These are phyloP conservation scores for Globisporangium polare DNA, from an alignment of 352 stramenopile genomes.

Conservation along the genomic window DNA sequence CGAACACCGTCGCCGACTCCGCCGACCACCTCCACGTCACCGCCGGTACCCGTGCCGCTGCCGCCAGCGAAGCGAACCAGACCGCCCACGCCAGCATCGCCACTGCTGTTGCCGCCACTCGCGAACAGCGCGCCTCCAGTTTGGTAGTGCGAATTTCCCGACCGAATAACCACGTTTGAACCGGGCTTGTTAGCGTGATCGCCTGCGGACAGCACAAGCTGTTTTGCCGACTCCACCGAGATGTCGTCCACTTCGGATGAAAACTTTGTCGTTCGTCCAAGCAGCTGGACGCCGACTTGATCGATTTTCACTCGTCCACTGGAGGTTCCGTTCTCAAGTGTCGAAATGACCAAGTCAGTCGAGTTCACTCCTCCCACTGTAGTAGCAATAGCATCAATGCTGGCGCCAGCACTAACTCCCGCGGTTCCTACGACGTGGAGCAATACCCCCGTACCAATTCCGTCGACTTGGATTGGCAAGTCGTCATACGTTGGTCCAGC, in stretches of 20 bases:
- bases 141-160: conserved; percentile 27
- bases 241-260: conserved; percentile 43
- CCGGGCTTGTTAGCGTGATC: conserved; percentile 35
- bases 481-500: conserved; percentile 42
- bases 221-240: conserved; percentile 26
- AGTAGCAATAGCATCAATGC: conserved; percentile 34
- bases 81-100: conserved; percentile 8
- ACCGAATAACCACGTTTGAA: conserved; percentile 26
- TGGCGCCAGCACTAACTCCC: conserved; percentile 20
- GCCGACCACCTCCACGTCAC: not conserved
- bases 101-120: conserved; percentile 14
- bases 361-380: conserved; percentile 13
- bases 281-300: conserved; percentile 28
- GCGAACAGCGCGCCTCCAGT: conserved; percentile 11
- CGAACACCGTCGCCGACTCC: not conserved
- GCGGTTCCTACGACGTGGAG: conserved; percentile 28
- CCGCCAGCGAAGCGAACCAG: conserved; percentile 9
- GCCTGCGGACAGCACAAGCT: conserved; percentile 26
- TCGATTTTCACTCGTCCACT: conserved; percentile 33
- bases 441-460: conserved; percentile 40
- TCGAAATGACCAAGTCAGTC: conserved; percentile 39
- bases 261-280: conserved; percentile 31
- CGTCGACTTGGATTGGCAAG: conserved; percentile 48
- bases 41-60: conserved; percentile 7
- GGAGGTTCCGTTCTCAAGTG: conserved; percentile 20